Percentiles rank a stretch among this genome's conserved stretches.
These are phyloP conservation scores for Heritiera fomes DNA, from an alignment of 345 rosid genomes.

Conservation along the genomic window DNA sequence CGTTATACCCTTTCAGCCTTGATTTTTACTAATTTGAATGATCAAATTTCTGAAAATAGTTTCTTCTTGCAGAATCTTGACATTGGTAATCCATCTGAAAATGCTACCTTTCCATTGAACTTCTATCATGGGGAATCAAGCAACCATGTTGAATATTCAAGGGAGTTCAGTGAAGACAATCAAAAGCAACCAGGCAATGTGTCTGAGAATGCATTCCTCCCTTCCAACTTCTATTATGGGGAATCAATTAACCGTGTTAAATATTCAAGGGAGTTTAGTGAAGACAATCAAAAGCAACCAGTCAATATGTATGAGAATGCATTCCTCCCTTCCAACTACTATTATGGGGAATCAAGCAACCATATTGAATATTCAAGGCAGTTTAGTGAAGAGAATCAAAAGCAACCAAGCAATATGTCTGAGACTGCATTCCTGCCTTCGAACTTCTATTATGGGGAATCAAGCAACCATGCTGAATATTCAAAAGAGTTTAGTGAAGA, in stretches of 20 bases:
- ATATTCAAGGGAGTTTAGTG: conserved; percentile 37
- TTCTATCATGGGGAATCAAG: conserved; percentile 12
- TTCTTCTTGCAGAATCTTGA: conserved; percentile 14
- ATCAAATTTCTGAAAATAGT: not conserved
- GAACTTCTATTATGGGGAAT: conserved; percentile 5
- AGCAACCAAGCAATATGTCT: not conserved
- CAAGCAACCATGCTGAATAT: conserved; percentile 41
- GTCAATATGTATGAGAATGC: conserved; percentile 41
- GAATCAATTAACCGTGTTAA: conserved; percentile 54
- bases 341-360: conserved; percentile 60
- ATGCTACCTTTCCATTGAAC: not conserved
- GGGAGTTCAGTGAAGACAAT: conserved; percentile 43
- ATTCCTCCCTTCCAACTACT: conserved; percentile 41
- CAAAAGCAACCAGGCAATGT: conserved; percentile 42
- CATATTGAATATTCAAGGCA: conserved; percentile 39
- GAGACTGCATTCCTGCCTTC: not conserved
- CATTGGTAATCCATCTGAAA: conserved; percentile 1
- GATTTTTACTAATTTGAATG: not conserved
- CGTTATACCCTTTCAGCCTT: not conserved
- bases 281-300: not conserved
- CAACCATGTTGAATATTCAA: conserved; percentile 44
- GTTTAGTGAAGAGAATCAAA: conserved; percentile 17
- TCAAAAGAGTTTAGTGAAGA: conserved; percentile 41
- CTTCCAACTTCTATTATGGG: conserved; percentile 50
- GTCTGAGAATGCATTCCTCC: conserved; percentile 43